These are phyloP conservation scores for Talaromyces stipitatus DNA, from an alignment of 495 filamentous ascomycete genomes.

Conservation along the genomic window DNA sequence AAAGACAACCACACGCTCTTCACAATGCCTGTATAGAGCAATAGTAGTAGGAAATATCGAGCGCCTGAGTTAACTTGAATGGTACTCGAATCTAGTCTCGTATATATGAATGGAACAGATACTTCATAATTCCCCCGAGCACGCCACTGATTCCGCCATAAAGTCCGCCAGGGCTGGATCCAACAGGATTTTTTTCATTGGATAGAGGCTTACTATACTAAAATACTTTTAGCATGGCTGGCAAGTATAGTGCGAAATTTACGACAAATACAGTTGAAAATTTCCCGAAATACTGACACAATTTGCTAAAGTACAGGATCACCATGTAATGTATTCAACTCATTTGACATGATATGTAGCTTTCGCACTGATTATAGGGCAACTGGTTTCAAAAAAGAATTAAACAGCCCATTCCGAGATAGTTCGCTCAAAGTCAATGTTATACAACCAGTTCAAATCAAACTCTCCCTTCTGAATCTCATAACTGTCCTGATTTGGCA, in stretches of 20 bases:
- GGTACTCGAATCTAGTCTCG: background rate
- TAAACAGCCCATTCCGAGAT: conserved; percentile 13
- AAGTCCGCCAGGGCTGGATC: background rate
- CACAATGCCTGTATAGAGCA: background rate
- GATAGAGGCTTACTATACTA: background rate
- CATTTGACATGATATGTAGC: background rate
- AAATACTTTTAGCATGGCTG: background rate
- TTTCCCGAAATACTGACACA: background rate
- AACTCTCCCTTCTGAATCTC: conserved; percentile 25
- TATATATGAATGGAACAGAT: background rate
- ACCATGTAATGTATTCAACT: background rate
- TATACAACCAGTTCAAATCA: conserved; percentile 28
- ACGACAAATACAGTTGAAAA: background rate
- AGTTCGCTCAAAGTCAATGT: conserved; percentile 19
- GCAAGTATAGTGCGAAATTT: background rate
- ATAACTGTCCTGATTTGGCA: conserved; percentile 15
- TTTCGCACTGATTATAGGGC: background rate
- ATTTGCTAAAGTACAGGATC: background rate
- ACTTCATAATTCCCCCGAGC: background rate
- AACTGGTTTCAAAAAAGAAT: background rate
- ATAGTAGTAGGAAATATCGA: background rate
- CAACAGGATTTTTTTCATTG: background rate
- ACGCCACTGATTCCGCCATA: background rate
- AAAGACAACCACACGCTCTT: background rate
- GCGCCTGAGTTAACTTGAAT: background rate